phyloP scores from a whole-genome alignment of 2,329 filamentous ascomycete species.

The Calonectria pauciramosa region DNA sequence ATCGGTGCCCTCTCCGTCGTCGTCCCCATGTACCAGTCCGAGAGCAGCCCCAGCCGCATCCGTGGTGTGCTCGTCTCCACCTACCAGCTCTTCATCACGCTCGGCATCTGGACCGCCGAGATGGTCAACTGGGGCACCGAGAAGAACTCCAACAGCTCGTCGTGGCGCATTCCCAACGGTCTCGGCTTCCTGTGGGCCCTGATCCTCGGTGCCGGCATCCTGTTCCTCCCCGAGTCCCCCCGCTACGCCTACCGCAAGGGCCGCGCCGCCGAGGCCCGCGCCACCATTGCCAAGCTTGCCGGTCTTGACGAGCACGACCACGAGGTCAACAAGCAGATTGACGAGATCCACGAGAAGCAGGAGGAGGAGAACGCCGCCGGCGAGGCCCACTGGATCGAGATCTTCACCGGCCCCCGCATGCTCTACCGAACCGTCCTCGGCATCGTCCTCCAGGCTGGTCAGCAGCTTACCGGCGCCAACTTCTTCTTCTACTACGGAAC shows the following conservation, averaged over 20 bases:
- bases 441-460: constrained; percentile 73
- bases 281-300: constrained; percentile 61
- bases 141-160: constrained; percentile 56
- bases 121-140: constrained; percentile 75
- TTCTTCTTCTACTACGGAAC: constrained; percentile 78
- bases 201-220: constrained; percentile 63
- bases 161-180: constrained; percentile 75
- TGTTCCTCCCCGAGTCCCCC: constrained; percentile 68
- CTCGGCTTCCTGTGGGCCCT: constrained; percentile 70
- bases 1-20: constrained; percentile 75
- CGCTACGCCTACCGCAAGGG: constrained; percentile 64
- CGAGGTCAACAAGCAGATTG: constrained; percentile 62
- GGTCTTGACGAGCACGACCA: constrained; percentile 56
- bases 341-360: constrained; percentile 66
- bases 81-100: constrained; percentile 79
- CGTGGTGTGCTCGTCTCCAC: constrained; percentile 73
- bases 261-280: constrained; percentile 61
- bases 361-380: constrained; percentile 59
- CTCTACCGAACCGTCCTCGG: constrained; percentile 74
- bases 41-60: constrained; percentile 74
- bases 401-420: constrained; percentile 78
- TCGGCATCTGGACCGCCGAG: constrained; percentile 73
- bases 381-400: constrained; percentile 68
- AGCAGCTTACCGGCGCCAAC: constrained; percentile 73
- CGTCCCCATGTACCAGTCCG: constrained; percentile 78